Evolutionary conservation across 768 basidiomycete genomes (phyloP), one percentile per base, ranked within the genome.

Genomic region (Calocera cornea): DNA sequence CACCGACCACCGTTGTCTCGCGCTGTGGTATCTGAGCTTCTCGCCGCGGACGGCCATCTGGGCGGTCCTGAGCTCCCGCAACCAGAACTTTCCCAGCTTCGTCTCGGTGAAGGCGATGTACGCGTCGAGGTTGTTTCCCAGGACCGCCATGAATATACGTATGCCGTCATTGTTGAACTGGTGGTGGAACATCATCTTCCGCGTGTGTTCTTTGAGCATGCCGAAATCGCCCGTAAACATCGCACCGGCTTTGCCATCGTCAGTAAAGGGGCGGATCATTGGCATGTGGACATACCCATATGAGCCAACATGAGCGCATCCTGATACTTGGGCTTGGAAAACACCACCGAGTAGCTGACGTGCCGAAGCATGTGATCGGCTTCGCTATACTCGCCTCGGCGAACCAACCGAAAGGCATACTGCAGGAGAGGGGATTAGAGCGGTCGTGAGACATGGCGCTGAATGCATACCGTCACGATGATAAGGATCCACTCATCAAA

Each of bases 111-210:
- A 90, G 0, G 87, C 83, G 69, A 91, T 89, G 0, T 87, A 86
- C 1, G 88, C 80, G 31, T 81, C 81, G 2, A 88, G 71, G 0
- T 92, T 91, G 68, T 87, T 86, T 0, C 87, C 85, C 2, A 97
- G 81, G 0, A 84, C 83, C 0, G 88, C 87, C 2, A 88, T 73
- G 24, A 95, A 81, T 63, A 97, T 82, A 5, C 92, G 86, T 14
- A 89, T 77, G 0, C 92, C 88, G 44, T 95, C 92, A 65, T 92
- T 89, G 73, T 93, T 88, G 79, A 90, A 93, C 73, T 95, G 92
- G 72, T 92, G 80, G 0, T 78, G 77, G 34, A 83, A 86, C 67
- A 90, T 85, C 34, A 97, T 77, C 69, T 88, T 88, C 29, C 92
- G 85, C 34, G 83, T 83, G 72, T 91, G 88, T 68, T 91, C 88